Conservation (phyloP, 805 yeast species). For the Myxozyma mucilagina region DNA sequence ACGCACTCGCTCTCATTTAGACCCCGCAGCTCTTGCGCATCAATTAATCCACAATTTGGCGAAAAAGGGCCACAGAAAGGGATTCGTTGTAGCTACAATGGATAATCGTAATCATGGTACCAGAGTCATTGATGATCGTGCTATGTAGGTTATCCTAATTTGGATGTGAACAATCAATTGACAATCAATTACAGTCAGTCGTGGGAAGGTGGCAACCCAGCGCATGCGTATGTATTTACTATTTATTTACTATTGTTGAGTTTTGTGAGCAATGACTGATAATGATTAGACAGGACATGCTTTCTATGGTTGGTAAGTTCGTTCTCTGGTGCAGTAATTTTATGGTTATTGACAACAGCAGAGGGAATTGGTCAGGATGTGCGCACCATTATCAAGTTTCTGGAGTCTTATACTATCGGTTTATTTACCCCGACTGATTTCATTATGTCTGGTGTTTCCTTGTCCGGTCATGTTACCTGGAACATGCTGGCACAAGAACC, state of each 20-base stretch:
- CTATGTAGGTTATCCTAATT: neutral
- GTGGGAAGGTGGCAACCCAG: conserved; percentile 52
- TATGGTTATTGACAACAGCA: neutral
- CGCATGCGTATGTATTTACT: conserved; percentile 44
- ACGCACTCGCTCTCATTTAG: conserved; percentile 45
- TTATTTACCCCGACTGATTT: conserved; percentile 38
- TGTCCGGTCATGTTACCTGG: conserved; percentile 61
- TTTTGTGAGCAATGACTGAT: neutral
- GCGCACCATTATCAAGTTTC: conserved; percentile 46
- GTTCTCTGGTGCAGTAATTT: neutral
- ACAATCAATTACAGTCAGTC: conserved; percentile 39
- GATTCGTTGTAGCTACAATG: conserved; percentile 51
- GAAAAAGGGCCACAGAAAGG: conserved; percentile 18
- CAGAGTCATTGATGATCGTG: conserved; percentile 39
- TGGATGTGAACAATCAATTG: neutral
- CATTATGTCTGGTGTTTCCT: conserved; percentile 52
- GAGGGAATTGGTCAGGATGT: conserved; percentile 48
- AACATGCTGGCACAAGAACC: conserved; percentile 47
- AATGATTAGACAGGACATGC: conserved; percentile 46
- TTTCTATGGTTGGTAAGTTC: conserved; percentile 48
- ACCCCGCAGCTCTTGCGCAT: conserved; percentile 47
- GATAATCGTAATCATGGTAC: conserved; percentile 61
- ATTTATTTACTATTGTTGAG: neutral
- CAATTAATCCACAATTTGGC: conserved; percentile 40
- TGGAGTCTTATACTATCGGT: conserved; percentile 44